Conservation (phyloP, 2,329 filamentous ascomycete genomes). For the Elsinoe perseae region DNA sequence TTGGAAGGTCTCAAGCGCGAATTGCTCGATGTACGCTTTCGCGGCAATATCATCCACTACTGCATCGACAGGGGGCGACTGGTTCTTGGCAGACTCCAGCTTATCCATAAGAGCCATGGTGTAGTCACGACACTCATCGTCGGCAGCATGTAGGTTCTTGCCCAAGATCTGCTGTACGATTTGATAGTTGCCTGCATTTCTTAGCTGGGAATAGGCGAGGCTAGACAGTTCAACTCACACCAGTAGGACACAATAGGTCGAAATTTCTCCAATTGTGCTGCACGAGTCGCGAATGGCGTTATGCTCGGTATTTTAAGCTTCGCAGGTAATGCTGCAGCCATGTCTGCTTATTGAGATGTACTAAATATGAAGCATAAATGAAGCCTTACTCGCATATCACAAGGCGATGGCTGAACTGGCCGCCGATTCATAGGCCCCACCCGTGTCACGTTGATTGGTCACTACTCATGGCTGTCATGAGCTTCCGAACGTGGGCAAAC, state of each 20-base stretch:
- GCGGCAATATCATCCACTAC: conserved; percentile 78
- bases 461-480: neutral
- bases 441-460: neutral
- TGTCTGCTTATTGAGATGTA: conserved; percentile 33
- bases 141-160: conserved; percentile 67
- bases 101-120: conserved; percentile 84
- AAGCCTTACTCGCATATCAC: neutral
- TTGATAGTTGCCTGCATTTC: conserved; percentile 67
- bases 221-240: conserved; percentile 54
- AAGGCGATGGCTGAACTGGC: neutral
- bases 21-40: conserved; percentile 89
- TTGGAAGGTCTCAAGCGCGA: conserved; percentile 79
- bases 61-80: conserved; percentile 70
- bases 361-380: neutral
- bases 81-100: conserved; percentile 71
- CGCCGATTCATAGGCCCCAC: neutral
- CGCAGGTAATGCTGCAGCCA: conserved; percentile 65
- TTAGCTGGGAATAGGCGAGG: neutral
- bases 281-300: conserved; percentile 73
- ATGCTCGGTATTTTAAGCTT: conserved; percentile 65
- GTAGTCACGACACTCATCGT: conserved; percentile 71
- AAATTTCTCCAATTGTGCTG: conserved; percentile 71
- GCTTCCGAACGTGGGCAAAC: neutral
- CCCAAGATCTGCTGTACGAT: conserved; percentile 85
- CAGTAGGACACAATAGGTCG: conserved; percentile 91